These are phyloP conservation scores for Musa itinerans DNA, from an alignment of 176 grass and related monocot species.

Conservation along the genomic window DNA sequence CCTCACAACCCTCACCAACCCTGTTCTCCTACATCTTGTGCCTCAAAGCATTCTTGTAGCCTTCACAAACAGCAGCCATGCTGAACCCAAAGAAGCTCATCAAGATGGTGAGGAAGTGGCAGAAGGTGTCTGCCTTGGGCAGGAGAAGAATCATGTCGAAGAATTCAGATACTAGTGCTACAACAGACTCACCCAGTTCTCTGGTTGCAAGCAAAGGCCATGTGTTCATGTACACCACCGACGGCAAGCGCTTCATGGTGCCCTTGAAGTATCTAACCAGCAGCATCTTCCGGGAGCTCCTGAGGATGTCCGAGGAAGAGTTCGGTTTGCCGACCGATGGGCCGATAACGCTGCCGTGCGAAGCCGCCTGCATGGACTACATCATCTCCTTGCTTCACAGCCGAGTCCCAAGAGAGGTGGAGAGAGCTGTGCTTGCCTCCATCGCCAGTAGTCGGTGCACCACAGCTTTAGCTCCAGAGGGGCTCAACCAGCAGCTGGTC, in stretches of 20 bases:
- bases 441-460: neutral
- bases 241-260: constrained; percentile 33
- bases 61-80: neutral
- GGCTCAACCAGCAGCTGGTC: neutral
- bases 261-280: constrained; percentile 30
- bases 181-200: constrained; percentile 5
- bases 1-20: neutral
- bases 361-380: constrained; percentile 23
- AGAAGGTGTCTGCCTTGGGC: constrained; percentile 16
- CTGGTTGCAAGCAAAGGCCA: constrained; percentile 27
- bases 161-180: neutral
- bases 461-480: neutral
- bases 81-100: constrained; percentile 28
- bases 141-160: constrained; percentile 25
- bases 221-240: constrained; percentile 35
- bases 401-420: constrained; percentile 20
- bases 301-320: constrained; percentile 39
- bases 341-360: constrained; percentile 37
- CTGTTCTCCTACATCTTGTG: neutral
- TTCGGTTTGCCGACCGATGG: constrained; percentile 36
- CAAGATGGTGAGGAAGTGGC: constrained; percentile 36
- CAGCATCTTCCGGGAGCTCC: constrained; percentile 28
- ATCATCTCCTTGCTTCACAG: constrained; percentile 23
- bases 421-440: constrained; percentile 23
- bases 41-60: neutral